A percentile compares a stretch with the other conserved stretches of the same genome.
Conservation (phyloP, 768 basidiomycete species). For the Lentinula guzmanii region DNA sequence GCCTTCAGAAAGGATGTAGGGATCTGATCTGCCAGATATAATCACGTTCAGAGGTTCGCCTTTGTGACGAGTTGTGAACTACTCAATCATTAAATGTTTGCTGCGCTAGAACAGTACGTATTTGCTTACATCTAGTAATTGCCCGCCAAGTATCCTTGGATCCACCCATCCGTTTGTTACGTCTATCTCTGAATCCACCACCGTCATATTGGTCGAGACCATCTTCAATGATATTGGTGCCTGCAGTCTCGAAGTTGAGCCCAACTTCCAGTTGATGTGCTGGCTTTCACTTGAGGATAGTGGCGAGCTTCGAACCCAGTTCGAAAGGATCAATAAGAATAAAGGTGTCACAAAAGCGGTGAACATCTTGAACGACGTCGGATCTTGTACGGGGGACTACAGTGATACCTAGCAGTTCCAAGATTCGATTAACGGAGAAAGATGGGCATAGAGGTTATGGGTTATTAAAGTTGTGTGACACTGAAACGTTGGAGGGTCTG, state of each 20-base stretch:
- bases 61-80: slow-evolving; percentile 59
- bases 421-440: neutral
- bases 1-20: slow-evolving; percentile 67
- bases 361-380: neutral
- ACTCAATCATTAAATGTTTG: slow-evolving; percentile 2
- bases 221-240: neutral
- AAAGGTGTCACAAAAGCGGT: neutral
- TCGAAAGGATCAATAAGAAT: neutral
- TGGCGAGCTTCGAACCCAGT: neutral
- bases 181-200: neutral
- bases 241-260: neutral
- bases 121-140: slow-evolving; percentile 63
- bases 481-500: neutral
- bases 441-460: neutral
- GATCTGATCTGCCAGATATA: slow-evolving; percentile 74
- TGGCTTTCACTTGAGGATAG: neutral
- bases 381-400: neutral
- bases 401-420: neutral
- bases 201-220: neutral
- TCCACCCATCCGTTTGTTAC: slow-evolving; percentile 28
- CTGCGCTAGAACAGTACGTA: neutral
- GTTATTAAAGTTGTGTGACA: too few relatives aligned
- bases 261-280: neutral
- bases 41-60: slow-evolving; percentile 87
- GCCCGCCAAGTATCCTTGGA: slow-evolving; percentile 68